phyloP scores from a whole-genome alignment of 306 rosid genomes.

The Lotus japonicus region DNA sequence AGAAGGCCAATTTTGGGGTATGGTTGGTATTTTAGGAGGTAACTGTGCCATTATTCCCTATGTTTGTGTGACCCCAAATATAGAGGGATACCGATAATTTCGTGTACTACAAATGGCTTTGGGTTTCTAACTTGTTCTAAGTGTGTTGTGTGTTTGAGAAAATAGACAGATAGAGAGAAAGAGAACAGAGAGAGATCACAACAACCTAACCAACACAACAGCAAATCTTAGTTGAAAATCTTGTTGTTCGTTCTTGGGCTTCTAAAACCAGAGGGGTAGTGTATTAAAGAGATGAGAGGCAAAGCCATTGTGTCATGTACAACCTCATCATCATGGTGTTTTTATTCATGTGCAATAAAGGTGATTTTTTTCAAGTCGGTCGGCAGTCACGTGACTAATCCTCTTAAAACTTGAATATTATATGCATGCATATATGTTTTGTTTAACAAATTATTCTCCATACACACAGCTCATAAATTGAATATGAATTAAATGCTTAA shows the following conservation, averaged over 20 bases:
- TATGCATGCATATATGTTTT: no score
- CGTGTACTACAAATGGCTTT: conserved; percentile 12
- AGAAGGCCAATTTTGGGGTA: conserved; percentile 71
- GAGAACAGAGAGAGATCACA: conserved; percentile 10
- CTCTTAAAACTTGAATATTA: no score
- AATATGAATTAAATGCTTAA: no score
- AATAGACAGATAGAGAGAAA: conserved; percentile 5
- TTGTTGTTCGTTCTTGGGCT: conserved; percentile 22
- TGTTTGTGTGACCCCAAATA: conserved; percentile 19
- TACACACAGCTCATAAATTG: no score
- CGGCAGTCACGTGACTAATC: no score
- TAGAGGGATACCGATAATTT: conserved; percentile 11
- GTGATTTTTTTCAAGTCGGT: no score
- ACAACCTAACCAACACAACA: conserved; percentile 36
- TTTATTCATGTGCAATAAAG: conserved; percentile 7
- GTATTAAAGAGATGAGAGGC: conserved; percentile 14
- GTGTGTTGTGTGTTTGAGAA: conserved; percentile 13
- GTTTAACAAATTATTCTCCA: no score
- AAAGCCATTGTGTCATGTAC: conserved; percentile 13
- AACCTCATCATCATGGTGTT: conserved; percentile 11
- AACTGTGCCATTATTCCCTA: conserved; percentile 68
- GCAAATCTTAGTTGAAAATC: conserved; percentile 26
- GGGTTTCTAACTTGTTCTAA: not conserved
- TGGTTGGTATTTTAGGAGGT: conserved; percentile 87
- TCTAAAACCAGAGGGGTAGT: conserved; percentile 25